Base-by-base conservation (phyloP, 345 rosid genomes). In the Turritis glabra region DNA sequence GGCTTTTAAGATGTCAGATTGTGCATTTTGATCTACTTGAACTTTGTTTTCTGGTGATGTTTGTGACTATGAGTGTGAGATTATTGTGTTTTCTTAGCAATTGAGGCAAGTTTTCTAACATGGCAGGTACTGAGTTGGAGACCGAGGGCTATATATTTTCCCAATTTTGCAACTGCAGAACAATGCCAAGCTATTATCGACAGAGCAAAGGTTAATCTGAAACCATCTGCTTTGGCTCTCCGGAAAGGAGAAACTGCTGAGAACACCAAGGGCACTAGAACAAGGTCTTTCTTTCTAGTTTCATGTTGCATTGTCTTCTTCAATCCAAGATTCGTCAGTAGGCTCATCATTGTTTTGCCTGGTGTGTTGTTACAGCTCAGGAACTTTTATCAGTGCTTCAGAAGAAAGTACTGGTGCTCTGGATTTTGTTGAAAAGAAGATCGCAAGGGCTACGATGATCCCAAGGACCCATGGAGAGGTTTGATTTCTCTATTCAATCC, bases 391-490 rank as follows among this genome's bases (percentile, higher is more conserved):
- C 56, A 80, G 88, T 84, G 80, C 90, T 76, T 84, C 90, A 15
- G 92, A 87, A 80, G 96, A 89, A 66, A 51, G 75, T 46, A 76
- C 87, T 56, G 86, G 96, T 64, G 77, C 62, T 56, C 71, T 87
- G 75, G 88, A 82, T 37, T 80, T 52, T 35, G 80, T 89, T 35
- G 96, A 89, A 75, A 62, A 21, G 74, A 89, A 89, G 76, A 89
- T 87, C 56, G 89, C 96, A n/a, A 87, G 77, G 69, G 89, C 84
- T 79, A 83, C 96, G 13, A 86, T 85, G 88, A 81, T 87, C 37
- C 92, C 90, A n/a, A 76, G 60, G 77, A 75, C 64, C 29, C 89
- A 89, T 67, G 96, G 92, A 75, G 92, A 88, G 92, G 96, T 89
- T 77, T 54, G 8, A 30, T 44, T 53, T 79, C 64, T 71, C 64